A percentile compares a stretch with the other conserved stretches of the same genome.
Conservation (phyloP, 805 yeast species). For the Kodamaea kakaduensis region DNA sequence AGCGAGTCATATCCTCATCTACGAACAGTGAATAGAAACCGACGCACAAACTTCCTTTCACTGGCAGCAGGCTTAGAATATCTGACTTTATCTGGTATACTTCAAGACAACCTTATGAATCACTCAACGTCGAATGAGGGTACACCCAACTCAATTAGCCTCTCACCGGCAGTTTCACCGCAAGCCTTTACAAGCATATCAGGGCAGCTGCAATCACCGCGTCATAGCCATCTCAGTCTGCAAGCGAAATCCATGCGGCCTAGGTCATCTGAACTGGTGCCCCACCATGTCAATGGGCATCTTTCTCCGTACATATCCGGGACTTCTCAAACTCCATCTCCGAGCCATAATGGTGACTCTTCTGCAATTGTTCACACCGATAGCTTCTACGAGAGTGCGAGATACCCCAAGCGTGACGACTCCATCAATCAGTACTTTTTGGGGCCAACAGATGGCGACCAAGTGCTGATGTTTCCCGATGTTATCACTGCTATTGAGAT, state of each 20-base stretch:
- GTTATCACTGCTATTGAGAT: constrained; percentile 44
- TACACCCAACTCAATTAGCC: constrained; percentile 32
- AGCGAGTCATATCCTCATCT: background rate
- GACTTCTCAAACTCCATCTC: constrained; percentile 17
- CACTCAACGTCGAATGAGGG: constrained; percentile 33
- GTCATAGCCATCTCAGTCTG: constrained; percentile 13
- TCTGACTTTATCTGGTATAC: constrained; percentile 61
- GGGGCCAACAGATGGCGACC: constrained; percentile 47
- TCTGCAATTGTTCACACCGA: background rate
- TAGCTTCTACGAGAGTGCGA: constrained; percentile 16
- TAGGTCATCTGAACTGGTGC: background rate
- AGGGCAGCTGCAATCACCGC: background rate
- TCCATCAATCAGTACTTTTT: constrained; percentile 65
- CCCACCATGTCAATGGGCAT: background rate
- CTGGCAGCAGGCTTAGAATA: constrained; percentile 73
- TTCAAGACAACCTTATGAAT: constrained; percentile 43
- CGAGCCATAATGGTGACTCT: constrained; percentile 5
- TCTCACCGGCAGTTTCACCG: constrained; percentile 38
- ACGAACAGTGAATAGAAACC: constrained; percentile 3
- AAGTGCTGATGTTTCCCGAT: constrained; percentile 53
- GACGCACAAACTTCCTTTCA: constrained; percentile 52
- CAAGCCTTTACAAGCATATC: constrained; percentile 16
- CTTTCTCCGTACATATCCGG: constrained; percentile 5
- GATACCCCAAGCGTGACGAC: constrained; percentile 48
- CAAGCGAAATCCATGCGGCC: constrained; percentile 8